Percentiles rank a stretch among this genome's conserved stretches.
Evolutionary conservation across 2,329 filamentous ascomycete genomes (phyloP).

Genomic region (Fusarium brachygibbosum): DNA sequence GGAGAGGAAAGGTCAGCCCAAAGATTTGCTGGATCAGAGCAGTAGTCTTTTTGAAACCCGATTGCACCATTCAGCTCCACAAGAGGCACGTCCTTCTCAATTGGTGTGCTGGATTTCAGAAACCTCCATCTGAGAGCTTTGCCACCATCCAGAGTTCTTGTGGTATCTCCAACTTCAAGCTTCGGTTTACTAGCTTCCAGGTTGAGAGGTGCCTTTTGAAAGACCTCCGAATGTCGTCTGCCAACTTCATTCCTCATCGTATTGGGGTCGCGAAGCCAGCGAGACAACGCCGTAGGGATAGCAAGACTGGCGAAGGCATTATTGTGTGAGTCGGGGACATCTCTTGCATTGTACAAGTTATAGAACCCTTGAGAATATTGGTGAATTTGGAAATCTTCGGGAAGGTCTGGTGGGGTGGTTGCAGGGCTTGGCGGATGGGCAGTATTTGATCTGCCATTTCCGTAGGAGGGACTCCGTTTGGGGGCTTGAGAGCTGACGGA

Average conservation of each 20-base stretch:
- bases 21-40: constrained; percentile 72
- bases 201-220: constrained; percentile 66
- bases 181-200: constrained; percentile 59
- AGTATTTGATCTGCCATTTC: constrained; percentile 72
- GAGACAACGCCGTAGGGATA: constrained; percentile 79
- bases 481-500: constrained; percentile 78
- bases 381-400: constrained; percentile 73
- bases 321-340: constrained; percentile 71
- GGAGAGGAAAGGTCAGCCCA: constrained; percentile 76
- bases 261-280: constrained; percentile 82
- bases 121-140: constrained; percentile 76
- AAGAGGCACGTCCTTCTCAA: constrained; percentile 69
- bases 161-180: constrained; percentile 65
- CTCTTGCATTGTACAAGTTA: constrained; percentile 76
- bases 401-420: constrained; percentile 77
- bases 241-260: constrained; percentile 77
- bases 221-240: constrained; percentile 75
- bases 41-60: constrained; percentile 80
- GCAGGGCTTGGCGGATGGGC: constrained; percentile 79
- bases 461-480: constrained; percentile 74
- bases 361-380: constrained; percentile 82
- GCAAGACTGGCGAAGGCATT: constrained; percentile 84
- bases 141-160: constrained; percentile 52
- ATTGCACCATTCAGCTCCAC: constrained; percentile 84
- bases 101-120: constrained; percentile 65